Base-by-base conservation (phyloP, 148 eudicot genomes). In the Arctostaphylos glauca region DNA sequence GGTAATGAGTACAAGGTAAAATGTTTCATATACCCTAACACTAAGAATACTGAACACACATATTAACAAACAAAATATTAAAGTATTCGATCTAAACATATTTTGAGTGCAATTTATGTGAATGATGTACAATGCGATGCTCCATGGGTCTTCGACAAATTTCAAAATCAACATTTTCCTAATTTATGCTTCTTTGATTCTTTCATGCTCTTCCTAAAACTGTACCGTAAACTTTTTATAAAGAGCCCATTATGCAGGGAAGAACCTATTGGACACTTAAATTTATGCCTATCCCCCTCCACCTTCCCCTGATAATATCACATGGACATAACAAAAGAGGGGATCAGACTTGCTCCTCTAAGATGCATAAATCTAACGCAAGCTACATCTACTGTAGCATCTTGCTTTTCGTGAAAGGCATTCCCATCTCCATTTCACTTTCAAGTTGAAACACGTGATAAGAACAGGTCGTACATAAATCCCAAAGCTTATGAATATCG, bases 161-260 rank as follows among this genome's bases (percentile, higher is more conserved):
- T 53, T 71, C 53, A 54, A 54, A 53, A 71, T 9, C 5, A 56
- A 25, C 38, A 67, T 31, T 50, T 49, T 68, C 31, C 52, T 38
- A 47, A 49, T 13, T 60, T 48, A 4, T 56, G 6, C n/a, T 25
- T 79, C 15, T 66, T 25, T 44, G 72, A 52, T 79, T 60, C 72
- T 47, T 46, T 64, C 74, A 48, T 49, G 46, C 48, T 64, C 74
- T 14, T 64, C 55, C 74, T 23, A 67, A 25, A 80, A 14, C 82
- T 80, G 58, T 3, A 21, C 15, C 5, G 21, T 47, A 67, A 43
- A 13, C 52, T 12, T 31, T 31, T 41, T 31, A 58, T 18, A 55
- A 14, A 43, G 48, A 18, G 4, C 31, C 66, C 73, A 60, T 79
- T 62, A 79, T 21, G 41, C 55, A 79, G 15, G 73, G 54, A 62